Evolutionary conservation across 2,329 filamentous ascomycete species (phyloP).

Genomic region (Plenodomus biglobosus): DNA sequence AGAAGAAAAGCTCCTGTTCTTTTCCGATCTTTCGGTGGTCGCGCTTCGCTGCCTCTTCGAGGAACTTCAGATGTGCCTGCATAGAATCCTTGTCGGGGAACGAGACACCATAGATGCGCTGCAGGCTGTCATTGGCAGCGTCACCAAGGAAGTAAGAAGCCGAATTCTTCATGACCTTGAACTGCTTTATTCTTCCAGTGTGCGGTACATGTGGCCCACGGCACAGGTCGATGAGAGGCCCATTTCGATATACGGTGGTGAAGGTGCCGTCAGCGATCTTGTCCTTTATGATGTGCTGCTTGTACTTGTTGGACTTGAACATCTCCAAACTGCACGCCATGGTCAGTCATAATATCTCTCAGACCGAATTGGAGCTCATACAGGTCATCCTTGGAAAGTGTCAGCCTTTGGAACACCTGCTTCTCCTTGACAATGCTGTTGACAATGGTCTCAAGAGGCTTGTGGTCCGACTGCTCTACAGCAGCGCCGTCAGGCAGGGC

Average conservation of each 20-base stretch:
- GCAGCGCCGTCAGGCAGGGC: constrained; percentile 70
- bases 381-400: constrained; percentile 85
- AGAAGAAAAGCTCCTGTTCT: constrained; percentile 97
- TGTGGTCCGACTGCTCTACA: constrained; percentile 77
- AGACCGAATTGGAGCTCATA: constrained; percentile 8
- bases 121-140: constrained; percentile 88
- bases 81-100: constrained; percentile 97
- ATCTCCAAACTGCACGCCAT: constrained; percentile 65
- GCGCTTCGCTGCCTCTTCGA: constrained; percentile 96
- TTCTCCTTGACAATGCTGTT: constrained; percentile 91
- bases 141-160: constrained; percentile 93
- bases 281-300: constrained; percentile 94
- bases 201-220: constrained; percentile 92
- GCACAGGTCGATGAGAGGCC: constrained; percentile 92
- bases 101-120: constrained; percentile 94
- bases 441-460: constrained; percentile 78
- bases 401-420: constrained; percentile 88
- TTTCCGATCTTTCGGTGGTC: constrained; percentile 92
- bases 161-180: constrained; percentile 86
- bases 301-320: constrained; percentile 98
- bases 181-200: constrained; percentile 91
- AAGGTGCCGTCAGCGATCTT: constrained; percentile 85
- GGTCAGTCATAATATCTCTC: background rate
- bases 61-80: constrained; percentile 88
- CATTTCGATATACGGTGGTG: constrained; percentile 93